Evolutionary conservation across 345 rosid species (phyloP).

Genomic region (Euclidium syriacum): DNA sequence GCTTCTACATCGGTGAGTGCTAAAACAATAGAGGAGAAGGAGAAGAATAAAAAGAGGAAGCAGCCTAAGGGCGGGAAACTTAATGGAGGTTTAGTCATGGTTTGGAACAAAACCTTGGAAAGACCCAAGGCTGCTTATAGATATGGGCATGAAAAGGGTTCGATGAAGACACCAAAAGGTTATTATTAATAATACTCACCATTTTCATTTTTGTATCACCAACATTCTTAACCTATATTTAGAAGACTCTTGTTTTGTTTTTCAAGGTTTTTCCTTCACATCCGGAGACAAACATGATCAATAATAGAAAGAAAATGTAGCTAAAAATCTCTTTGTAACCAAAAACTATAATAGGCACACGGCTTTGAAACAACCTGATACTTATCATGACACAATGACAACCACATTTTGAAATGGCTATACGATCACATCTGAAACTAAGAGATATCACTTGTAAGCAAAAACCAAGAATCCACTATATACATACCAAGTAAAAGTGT

Average conservation of each 20-base stretch:
- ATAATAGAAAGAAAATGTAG: conserved; percentile 1
- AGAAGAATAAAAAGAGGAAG: conserved; percentile 30
- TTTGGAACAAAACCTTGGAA: conserved; percentile 45
- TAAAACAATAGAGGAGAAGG: conserved; percentile 22
- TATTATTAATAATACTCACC: conserved; percentile 17
- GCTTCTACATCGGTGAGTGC: conserved; percentile 56
- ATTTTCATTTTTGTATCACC: conserved; percentile 16
- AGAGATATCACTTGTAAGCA: neutral
- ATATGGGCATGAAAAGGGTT: conserved; percentile 19
- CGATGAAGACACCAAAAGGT: conserved; percentile 20
- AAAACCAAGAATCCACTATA: conserved; percentile 19
- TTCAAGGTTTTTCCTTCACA: conserved; percentile 15
- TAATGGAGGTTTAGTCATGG: conserved; percentile 36
- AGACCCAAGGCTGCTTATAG: conserved; percentile 75
- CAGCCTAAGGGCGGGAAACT: conserved; percentile 49
- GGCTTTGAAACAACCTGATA: neutral
- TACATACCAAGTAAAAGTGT: conserved; percentile 1
- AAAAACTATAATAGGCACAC: conserved; percentile 17
- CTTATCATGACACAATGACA: conserved; percentile 5
- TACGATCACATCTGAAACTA: neutral
- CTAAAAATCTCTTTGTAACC: neutral
- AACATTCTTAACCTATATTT: conserved; percentile 17
- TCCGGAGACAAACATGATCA: conserved; percentile 7
- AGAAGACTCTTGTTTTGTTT: neutral
- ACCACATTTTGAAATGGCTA: conserved; percentile 11